Base-by-base conservation (phyloP, 495 filamentous ascomycete species). In the Neurospora tetrasperma region DNA sequence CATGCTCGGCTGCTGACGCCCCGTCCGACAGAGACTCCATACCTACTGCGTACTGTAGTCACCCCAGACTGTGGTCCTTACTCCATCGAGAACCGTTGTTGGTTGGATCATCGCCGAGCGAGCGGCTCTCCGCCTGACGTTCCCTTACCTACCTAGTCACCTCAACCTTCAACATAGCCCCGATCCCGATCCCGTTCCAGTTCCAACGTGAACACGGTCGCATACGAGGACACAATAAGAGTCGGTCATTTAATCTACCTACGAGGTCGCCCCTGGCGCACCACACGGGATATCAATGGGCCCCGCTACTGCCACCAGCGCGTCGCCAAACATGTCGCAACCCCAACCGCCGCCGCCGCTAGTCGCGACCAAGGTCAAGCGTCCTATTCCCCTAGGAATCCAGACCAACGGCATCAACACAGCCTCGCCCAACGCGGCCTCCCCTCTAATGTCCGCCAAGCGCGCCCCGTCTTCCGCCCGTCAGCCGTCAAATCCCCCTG, bases 281-380 rank as follows among this genome's bases (percentile, higher is more conserved):
- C 54, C 27, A 35, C 12, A 62, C 54, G 54, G 54, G 23, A 62
- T 62, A 31, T 3, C 27, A 62, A 35, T 62, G 54, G 54, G 54
- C 54, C 27, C 54, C 54, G 54, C 54, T 62, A 62, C 44, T 72
- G 73, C 71, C 70, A 69, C 73, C 76, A 74, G 42, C 71, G 31
- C 66, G 70, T 66, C 70, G 43, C 39, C 12, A 40, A 69, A 31
- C 69, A 85, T 86, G 84, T 82, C 84, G 74, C 84, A 62, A 62
- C 54, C 54, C 27, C 84, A 42, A 74, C 83, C 69, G 78, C 82
- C 59, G 69, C 82, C 79, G 40, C 87, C 86, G 74, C 86, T 86
- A 16, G 82, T 85, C 76, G 80, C 88, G 72, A 86, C 86, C 76
- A 93, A 93, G 80, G 88, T 91, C 76, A 93, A 93, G 81, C 91